Conservation (phyloP, 371 early-diverging fungal genomes). For the Mucor plumbeus region DNA sequence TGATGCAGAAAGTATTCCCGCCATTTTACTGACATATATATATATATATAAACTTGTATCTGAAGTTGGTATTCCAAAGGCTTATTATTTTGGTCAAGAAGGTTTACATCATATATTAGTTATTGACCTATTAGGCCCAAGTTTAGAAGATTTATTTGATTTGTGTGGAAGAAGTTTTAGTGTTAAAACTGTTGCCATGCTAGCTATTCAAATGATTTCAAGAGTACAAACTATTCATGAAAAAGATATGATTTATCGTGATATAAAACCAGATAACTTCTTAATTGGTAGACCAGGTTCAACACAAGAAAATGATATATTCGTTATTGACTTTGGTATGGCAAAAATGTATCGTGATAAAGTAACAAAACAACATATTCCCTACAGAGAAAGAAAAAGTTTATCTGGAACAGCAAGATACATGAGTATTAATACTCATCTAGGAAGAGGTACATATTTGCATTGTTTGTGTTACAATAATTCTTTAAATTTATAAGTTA, state of each 20-base stretch:
- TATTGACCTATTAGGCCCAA: conserved; percentile 94
- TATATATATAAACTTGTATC: no score
- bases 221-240: conserved; percentile 93
- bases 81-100: conserved; percentile 92
- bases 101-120: conserved; percentile 87
- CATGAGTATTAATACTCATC: conserved; percentile 91
- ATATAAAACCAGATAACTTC: conserved; percentile 99
- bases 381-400: conserved; percentile 79
- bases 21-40: neutral
- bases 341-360: conserved; percentile 87
- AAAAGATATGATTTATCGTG: conserved; percentile 93
- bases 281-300: conserved; percentile 73
- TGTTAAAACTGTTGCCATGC: conserved; percentile 91
- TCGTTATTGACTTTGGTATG: conserved; percentile 92
- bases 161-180: conserved; percentile 87
- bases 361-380: conserved; percentile 82
- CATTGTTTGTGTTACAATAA: neutral
- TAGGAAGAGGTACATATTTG: conserved; percentile 60
- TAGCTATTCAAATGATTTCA: conserved; percentile 93
- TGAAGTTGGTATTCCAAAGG: conserved; percentile 79
- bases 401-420: conserved; percentile 93
- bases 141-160: conserved; percentile 95
- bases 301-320: conserved; percentile 51
- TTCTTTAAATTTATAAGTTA: neutral
- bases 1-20: no score